Conservation (phyloP, 345 rosid genomes). For the Salix suchowensis region DNA sequence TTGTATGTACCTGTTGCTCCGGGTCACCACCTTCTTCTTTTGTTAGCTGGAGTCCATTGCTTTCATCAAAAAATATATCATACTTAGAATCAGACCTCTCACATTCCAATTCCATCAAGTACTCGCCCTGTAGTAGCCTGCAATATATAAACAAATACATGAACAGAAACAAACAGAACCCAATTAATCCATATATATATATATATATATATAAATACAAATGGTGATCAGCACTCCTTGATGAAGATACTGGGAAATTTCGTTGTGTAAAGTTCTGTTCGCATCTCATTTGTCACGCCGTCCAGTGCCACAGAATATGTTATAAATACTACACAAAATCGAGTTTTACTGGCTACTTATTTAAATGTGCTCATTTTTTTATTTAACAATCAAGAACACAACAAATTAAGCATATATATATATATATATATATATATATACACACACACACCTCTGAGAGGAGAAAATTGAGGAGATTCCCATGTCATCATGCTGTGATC, state of each 20-base stretch:
- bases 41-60: neutral
- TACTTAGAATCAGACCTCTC: neutral
- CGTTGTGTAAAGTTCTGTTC: neutral
- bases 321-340: neutral
- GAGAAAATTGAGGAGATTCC: neutral
- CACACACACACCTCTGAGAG: neutral
- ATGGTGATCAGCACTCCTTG: no score
- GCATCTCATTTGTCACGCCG: neutral
- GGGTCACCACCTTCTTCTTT: neutral
- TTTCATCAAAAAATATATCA: neutral
- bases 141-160: neutral
- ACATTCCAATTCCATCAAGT: neutral
- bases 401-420: no score
- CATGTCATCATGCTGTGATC: neutral
- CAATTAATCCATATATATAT: neutral
- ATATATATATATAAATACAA: no score
- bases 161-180: neutral
- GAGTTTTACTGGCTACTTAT: no score
- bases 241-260: neutral
- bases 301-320: neutral
- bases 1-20: neutral
- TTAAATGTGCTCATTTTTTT: neutral
- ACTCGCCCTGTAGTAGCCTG: neutral
- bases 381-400: neutral
- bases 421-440: no score